These are phyloP conservation scores for Linum tenue DNA, from an alignment of 345 rosid genomes.

Conservation along the genomic window DNA sequence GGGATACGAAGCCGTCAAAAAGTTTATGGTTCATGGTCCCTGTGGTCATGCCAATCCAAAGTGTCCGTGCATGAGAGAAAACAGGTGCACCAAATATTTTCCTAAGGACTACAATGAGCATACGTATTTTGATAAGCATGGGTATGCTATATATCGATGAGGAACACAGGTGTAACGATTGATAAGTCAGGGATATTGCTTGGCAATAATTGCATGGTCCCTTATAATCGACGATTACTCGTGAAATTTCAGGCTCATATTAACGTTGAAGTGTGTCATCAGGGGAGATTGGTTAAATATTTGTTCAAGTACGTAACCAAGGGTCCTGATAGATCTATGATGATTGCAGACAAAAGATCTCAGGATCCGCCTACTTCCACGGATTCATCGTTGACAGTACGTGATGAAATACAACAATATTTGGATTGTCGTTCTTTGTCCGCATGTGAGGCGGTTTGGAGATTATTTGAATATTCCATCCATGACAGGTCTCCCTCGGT, in stretches of 20 bases:
- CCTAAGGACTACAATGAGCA: neutral
- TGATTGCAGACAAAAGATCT: neutral
- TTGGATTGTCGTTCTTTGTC: neutral
- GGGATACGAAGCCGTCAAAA: neutral
- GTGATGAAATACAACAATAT: neutral
- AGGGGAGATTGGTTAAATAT: neutral
- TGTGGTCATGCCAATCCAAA: neutral
- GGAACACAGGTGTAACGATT: neutral
- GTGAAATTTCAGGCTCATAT: conserved; percentile 5
- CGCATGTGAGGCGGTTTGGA: neutral
- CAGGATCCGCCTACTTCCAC: neutral
- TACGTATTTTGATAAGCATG: neutral
- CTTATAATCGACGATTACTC: neutral
- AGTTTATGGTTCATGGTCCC: conserved; percentile 3
- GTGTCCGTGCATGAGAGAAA: neutral
- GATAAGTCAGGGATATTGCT: neutral
- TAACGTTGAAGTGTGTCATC: neutral
- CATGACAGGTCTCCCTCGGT: neutral
- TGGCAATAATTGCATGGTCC: neutral
- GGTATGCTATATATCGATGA: neutral
- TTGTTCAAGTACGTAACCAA: conserved; percentile 4
- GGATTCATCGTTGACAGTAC: neutral
- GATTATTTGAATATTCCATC: neutral
- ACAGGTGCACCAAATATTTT: neutral
- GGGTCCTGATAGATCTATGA: neutral